Evolutionary conservation across 495 filamentous ascomycete genomes (phyloP), one percentile per base, ranked within the genome.

Genomic region (Trichoderma virens): DNA sequence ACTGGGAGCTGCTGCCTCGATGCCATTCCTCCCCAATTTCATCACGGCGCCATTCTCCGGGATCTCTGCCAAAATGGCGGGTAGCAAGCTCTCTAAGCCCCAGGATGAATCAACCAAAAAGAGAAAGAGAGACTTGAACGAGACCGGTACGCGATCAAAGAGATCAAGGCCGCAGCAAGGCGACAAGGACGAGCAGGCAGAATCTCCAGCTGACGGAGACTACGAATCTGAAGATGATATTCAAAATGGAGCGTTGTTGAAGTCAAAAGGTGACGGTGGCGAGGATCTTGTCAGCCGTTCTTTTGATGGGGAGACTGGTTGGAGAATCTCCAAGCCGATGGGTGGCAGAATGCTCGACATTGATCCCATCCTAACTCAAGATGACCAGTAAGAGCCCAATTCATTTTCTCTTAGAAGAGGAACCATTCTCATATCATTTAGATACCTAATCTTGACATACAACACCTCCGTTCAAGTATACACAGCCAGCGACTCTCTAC

Each of bases 401-500:
- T 39, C 31, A 5, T 23, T 61, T 39, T 8, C 0, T n/a, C 14
- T 20, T 35, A 5, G 5, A 27, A 54, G 13, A 56, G 16, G 13
- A 9, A 14, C 59, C 9, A 30, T 61, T 80, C 64, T 61, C 6
- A 39, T 61, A 65, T 28, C 27, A 20, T 28, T 59, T 65, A 92
- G 89, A 65, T 82, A 87, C 76, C 70, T 97, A 28, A 82, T 97
- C 32, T 68, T 95, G 45, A 70, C 77, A 20, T 81, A 80, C 66
- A 78, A 80, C 62, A 80, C 72, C 66, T 83, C 88, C 3, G 80
- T 98, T 61, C 87, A 90, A 69, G 82, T 98, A 18, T 95, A 92
- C 74, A 89, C 92, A 0, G 85, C 89, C 38, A 77, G 86, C 38
- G 91, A 89, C 54, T 96, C 93, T 5, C 83, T 94, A 35, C 83